Conservation (phyloP, 306 rosid species). For the Cucumis cinereus region DNA sequence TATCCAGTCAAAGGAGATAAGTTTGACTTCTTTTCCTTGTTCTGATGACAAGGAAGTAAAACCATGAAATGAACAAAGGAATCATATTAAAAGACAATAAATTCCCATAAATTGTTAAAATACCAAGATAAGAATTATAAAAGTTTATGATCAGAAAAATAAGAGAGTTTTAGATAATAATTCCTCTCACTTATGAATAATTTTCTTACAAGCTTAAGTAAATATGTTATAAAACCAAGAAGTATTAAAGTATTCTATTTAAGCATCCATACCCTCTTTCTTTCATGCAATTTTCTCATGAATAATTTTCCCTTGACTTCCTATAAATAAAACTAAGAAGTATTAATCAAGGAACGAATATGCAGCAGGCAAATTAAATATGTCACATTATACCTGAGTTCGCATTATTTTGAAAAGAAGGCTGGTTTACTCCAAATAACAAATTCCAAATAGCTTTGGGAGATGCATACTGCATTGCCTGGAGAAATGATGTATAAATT, state of each 20-base stretch:
- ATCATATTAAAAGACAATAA: background rate
- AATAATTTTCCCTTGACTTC: background rate
- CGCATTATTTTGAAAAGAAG: constrained; percentile 45
- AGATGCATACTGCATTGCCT: constrained; percentile 96
- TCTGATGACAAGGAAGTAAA: constrained; percentile 14
- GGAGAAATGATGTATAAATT: constrained; percentile 2
- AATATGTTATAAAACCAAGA: no score
- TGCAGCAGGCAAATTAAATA: constrained; percentile 9
- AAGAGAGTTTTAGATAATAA: constrained; percentile 1
- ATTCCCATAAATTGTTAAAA: background rate
- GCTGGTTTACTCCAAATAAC: constrained; percentile 59
- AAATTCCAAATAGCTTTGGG: constrained; percentile 83
- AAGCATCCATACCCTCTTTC: background rate
- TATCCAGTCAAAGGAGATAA: constrained; percentile 13
- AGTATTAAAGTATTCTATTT: no score
- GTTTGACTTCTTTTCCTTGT: constrained; percentile 1
- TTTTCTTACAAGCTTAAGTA: no score
- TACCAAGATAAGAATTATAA: background rate
- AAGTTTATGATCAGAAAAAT: background rate
- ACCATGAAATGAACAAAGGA: constrained; percentile 9
- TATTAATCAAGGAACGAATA: background rate
- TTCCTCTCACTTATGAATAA: background rate
- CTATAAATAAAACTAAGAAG: background rate
- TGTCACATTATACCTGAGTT: constrained; percentile 28
- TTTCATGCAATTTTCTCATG: background rate